Evolutionary conservation across 148 eudicot genomes (phyloP).

Genomic region (Fagopyrum homotropicum): DNA sequence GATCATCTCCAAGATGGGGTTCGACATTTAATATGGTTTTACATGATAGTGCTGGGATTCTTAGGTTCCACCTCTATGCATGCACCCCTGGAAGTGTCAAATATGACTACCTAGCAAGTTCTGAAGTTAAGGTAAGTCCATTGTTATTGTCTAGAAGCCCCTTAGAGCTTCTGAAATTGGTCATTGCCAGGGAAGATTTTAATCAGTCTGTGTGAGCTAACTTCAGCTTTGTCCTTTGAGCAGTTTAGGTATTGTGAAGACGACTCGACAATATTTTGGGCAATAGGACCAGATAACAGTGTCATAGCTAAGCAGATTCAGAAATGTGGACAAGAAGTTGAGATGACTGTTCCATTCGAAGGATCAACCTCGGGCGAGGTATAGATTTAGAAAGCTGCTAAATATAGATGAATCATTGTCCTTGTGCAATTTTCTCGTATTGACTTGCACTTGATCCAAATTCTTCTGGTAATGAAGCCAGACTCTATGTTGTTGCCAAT

Average conservation of each 20-base stretch:
- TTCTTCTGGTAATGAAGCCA: background rate
- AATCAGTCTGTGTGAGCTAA: background rate
- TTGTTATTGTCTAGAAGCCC: background rate
- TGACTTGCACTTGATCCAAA: background rate
- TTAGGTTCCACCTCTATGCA: conserved; percentile 76
- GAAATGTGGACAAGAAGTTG: conserved; percentile 67
- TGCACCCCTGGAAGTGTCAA: conserved; percentile 64
- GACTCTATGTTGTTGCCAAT: background rate
- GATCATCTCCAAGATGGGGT: conserved; percentile 76
- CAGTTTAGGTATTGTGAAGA: conserved; percentile 73
- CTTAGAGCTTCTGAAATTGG: background rate
- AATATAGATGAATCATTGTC: background rate
- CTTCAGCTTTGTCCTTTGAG: conserved; percentile 9
- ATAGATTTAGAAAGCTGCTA: background rate
- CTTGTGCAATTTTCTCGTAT: background rate
- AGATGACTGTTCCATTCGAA: conserved; percentile 86
- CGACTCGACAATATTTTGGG: conserved; percentile 91
- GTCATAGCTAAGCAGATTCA: conserved; percentile 65
- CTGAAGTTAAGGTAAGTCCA: conserved; percentile 81
- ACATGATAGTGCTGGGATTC: conserved; percentile 63
- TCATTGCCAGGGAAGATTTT: no score
- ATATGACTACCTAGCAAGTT: conserved; percentile 69
- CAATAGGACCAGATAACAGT: conserved; percentile 67
- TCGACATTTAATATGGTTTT: conserved; percentile 80
- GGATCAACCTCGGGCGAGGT: conserved; percentile 69